These are phyloP conservation scores for Suillus placidus DNA, from an alignment of 768 basidiomycete species.

Conservation along the genomic window DNA sequence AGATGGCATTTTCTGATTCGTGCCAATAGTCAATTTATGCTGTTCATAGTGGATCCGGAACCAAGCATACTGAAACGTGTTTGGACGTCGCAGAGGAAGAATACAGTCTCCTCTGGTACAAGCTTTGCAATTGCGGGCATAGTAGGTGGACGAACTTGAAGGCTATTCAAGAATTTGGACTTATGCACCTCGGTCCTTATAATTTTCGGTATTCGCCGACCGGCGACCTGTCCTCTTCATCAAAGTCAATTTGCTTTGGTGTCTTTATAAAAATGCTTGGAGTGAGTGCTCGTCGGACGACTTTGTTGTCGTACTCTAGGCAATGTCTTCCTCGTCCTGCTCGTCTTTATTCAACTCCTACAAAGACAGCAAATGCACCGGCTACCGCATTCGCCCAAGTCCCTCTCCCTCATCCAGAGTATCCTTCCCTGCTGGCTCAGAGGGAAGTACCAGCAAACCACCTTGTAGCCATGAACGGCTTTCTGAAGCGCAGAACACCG, in stretches of 20 bases:
- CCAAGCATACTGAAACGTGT: slow-evolving; percentile 62
- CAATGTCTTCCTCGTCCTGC: slow-evolving; percentile 70
- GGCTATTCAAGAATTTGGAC: not conserved
- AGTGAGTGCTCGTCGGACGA: slow-evolving; percentile 23
- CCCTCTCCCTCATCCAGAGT: slow-evolving; percentile 40
- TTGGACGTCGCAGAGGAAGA: slow-evolving; percentile 89
- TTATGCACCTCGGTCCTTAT: no score
- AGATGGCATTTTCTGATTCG: slow-evolving; percentile 54
- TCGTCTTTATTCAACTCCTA: slow-evolving; percentile 69
- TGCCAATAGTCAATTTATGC: slow-evolving; percentile 15
- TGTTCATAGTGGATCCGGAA: not conserved
- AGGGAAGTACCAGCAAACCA: slow-evolving; percentile 18
- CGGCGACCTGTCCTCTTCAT: not conserved
- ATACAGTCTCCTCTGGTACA: slow-evolving; percentile 47
- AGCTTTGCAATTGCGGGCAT: slow-evolving; percentile 36
- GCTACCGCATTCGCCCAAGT: slow-evolving; percentile 47
- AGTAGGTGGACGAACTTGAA: slow-evolving; percentile 42
- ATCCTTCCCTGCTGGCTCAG: slow-evolving; percentile 41
- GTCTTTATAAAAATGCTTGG: not conserved
- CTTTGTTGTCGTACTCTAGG: slow-evolving; percentile 61
- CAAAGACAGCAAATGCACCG: slow-evolving; percentile 56
- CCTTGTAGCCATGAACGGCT: slow-evolving; percentile 48
- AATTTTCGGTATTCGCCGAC: not conserved
- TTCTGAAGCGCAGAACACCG: slow-evolving; percentile 48
- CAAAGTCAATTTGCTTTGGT: slow-evolving; percentile 1